Evolutionary conservation across 2,329 filamentous ascomycete genomes (phyloP).

Genomic region (Calonectria pteridis): DNA sequence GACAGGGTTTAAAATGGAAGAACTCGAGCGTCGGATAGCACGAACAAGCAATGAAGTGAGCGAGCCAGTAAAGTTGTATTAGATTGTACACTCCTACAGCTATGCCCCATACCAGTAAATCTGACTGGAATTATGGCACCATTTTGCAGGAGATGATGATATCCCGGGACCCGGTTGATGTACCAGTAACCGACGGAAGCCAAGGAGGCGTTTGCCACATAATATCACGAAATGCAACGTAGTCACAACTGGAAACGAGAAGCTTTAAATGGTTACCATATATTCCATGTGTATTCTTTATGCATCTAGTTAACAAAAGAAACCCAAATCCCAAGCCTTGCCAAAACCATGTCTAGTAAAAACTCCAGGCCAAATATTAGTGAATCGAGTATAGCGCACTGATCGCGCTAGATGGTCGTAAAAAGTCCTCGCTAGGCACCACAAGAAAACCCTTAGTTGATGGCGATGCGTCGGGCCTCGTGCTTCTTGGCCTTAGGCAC

Average conservation of each 20-base stretch:
- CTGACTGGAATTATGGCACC: too few species aligned
- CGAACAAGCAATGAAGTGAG: too few species aligned
- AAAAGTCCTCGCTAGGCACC: too few species aligned
- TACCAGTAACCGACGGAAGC: too few species aligned
- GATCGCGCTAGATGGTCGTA: background rate
- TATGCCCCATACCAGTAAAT: too few species aligned
- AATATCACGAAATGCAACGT: background rate
- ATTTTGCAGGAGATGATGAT: too few species aligned
- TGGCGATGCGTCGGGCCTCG: constrained; percentile 65
- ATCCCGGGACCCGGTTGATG: too few species aligned
- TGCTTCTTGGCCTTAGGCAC: constrained; percentile 76
- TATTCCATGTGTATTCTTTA: background rate
- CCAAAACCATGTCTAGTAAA: background rate
- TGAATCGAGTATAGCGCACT: background rate
- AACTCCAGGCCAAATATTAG: background rate
- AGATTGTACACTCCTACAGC: too few species aligned
- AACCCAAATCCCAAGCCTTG: background rate
- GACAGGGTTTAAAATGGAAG: too few species aligned
- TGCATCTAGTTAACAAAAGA: background rate
- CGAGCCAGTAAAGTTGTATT: too few species aligned
- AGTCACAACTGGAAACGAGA: background rate
- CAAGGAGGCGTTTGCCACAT: too few species aligned
- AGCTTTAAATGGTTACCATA: background rate
- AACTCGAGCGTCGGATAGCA: too few species aligned
- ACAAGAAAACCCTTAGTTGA: constrained; percentile 55